Percentiles rank a stretch among this genome's conserved stretches.
phyloP scores from a whole-genome alignment of 805 yeast genomes.

The Candida bentonensis region DNA sequence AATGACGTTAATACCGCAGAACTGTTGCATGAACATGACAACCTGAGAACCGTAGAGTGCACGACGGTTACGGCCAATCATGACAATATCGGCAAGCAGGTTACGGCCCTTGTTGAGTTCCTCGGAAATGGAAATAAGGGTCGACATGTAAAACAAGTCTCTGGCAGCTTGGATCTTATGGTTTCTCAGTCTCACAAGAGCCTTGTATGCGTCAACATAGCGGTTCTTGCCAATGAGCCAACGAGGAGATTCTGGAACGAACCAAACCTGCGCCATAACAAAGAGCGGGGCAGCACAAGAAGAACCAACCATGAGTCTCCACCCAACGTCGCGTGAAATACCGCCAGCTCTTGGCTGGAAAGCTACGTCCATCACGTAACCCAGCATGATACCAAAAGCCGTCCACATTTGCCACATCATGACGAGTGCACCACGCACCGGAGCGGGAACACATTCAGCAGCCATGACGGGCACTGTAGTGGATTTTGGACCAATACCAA shows the following conservation, averaged over 20 bases:
- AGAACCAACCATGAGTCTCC: conserved; percentile 58
- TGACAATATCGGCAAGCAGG: conserved; percentile 31
- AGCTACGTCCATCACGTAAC: conserved; percentile 45
- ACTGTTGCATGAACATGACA: conserved; percentile 82
- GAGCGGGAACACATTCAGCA: conserved; percentile 47
- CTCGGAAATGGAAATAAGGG: conserved; percentile 30
- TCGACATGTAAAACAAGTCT: conserved; percentile 46
- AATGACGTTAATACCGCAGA: conserved; percentile 81
- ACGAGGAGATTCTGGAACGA: conserved; percentile 69
- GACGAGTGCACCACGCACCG: conserved; percentile 48
- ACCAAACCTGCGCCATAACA: conserved; percentile 36
- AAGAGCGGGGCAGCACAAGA: conserved; percentile 40
- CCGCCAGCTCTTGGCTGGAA: conserved; percentile 34
- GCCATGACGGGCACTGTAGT: conserved; percentile 56
- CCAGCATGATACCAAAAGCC: conserved; percentile 61
- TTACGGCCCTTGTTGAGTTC: conserved; percentile 23
- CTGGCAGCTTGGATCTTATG: conserved; percentile 45
- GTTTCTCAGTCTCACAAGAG: conserved; percentile 33
- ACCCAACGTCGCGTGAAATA: conserved; percentile 26
- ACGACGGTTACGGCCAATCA: conserved; percentile 68
- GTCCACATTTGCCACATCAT: conserved; percentile 67
- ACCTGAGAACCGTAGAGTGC: conserved; percentile 70
- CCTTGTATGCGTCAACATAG: conserved; percentile 34
- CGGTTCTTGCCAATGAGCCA: conserved; percentile 46
- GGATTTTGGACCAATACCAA: conserved; percentile 55